These are phyloP conservation scores for Stephania japonica DNA, from an alignment of 164 flowering plant genomes.

Conservation along the genomic window DNA sequence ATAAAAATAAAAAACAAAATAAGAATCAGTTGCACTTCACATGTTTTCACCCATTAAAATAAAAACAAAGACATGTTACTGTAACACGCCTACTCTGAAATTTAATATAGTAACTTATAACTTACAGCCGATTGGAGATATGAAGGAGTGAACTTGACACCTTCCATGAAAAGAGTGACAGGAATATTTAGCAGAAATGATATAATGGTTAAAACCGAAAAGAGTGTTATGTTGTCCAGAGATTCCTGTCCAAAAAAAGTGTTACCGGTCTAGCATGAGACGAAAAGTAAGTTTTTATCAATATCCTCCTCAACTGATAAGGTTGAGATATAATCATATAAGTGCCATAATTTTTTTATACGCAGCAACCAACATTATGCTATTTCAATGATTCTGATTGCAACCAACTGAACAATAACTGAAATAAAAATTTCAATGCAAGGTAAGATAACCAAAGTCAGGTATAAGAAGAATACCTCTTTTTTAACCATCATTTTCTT, in stretches of 20 bases:
- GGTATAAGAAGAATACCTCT: conserved; percentile 43
- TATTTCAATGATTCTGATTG: background rate
- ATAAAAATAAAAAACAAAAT: background rate
- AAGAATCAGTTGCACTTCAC: background rate
- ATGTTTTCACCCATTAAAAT: background rate
- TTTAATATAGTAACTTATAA: background rate
- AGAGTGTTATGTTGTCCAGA: conserved; percentile 72
- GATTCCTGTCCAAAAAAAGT: conserved; percentile 54
- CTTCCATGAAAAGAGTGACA: conserved; percentile 54
- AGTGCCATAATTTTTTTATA: background rate
- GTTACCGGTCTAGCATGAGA: background rate
- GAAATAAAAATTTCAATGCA: background rate
- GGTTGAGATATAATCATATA: background rate
- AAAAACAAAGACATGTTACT: background rate
- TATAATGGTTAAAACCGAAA: conserved; percentile 63
- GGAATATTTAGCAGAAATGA: conserved; percentile 59
- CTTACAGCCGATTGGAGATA: conserved; percentile 66
- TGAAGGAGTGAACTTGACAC: conserved; percentile 66
- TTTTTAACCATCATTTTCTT: conserved; percentile 82
- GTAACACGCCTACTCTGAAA: background rate
- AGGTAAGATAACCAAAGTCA: background rate
- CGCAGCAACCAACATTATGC: background rate
- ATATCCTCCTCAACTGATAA: background rate
- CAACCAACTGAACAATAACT: background rate
- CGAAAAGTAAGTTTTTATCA: background rate